phyloP scores from a whole-genome alignment of 371 early-diverging fungal species.

The Zancudomyces culisetae region DNA sequence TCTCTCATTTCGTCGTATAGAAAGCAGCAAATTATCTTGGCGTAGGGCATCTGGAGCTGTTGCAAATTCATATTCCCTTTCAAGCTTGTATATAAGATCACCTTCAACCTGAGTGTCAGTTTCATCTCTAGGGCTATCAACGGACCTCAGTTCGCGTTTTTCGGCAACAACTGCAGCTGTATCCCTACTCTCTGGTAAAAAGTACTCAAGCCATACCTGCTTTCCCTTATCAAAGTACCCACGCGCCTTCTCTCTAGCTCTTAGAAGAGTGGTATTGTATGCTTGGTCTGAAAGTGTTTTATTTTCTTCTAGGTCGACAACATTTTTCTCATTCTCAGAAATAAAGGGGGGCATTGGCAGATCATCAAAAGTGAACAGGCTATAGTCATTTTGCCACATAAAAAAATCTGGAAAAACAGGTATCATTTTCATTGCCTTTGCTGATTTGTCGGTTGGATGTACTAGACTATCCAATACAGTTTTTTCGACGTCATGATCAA shows the following conservation, averaged over 20 bases:
- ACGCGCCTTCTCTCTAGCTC: background rate
- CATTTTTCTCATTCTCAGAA: background rate
- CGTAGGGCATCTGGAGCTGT: slow-evolving; percentile 6
- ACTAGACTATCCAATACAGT: slow-evolving; percentile 25
- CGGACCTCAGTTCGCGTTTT: background rate
- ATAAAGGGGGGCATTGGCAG: slow-evolving; percentile 37
- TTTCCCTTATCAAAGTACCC: slow-evolving; percentile 5
- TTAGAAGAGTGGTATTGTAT: slow-evolving; percentile 8
- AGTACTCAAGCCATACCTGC: slow-evolving; percentile 22
- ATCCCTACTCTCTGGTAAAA: slow-evolving; percentile 13
- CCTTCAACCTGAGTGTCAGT: background rate
- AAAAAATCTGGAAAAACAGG: slow-evolving; percentile 58
- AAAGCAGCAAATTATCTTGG: slow-evolving; percentile 17
- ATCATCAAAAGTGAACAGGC: slow-evolving; percentile 43
- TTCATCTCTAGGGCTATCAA: background rate
- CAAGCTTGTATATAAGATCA: slow-evolving; percentile 10
- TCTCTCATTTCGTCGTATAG: background rate
- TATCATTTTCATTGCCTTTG: slow-evolving; percentile 48
- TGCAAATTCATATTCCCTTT: slow-evolving; percentile 17
- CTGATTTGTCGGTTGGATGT: slow-evolving; percentile 47
- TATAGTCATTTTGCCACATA: slow-evolving; percentile 44
- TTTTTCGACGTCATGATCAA: slow-evolving; percentile 6
- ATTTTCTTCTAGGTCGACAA: slow-evolving; percentile 4
- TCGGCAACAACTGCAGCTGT: slow-evolving; percentile 3
- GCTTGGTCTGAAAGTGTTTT: slow-evolving; percentile 12